Base-by-base conservation (phyloP, 2,329 filamentous ascomycete genomes). In the Sclerotinia nivalis region DNA sequence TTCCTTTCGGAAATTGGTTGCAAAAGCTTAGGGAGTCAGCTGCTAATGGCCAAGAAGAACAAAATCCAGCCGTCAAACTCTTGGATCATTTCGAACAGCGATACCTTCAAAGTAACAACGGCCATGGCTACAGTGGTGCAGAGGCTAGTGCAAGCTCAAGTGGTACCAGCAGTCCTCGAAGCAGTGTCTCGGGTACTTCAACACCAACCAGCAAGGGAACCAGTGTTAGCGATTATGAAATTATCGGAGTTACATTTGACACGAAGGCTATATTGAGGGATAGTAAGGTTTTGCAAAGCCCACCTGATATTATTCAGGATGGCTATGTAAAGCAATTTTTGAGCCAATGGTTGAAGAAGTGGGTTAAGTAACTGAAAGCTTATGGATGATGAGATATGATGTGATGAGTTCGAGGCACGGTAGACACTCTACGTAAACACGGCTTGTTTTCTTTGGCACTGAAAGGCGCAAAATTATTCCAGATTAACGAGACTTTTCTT, bases 1-100 rank as follows among this genome's bases (percentile, higher is more conserved):
- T 87, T 1, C 72, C 80, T 4, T 78, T 81, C 55, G 75, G 77
- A 6, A 80, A 84, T 56, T 86, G 84, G 84, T 75, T 86, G 25
- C 72, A 77, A 12, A 77, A 80, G 5, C 74, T 88, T 22, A 78
- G 83, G 12, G 78, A 77, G 2, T 83, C 82, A 4, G 81, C 85
- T 68, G 80, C 85, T 66, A 80, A 87, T 74, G 82, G 68, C 9
- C 65, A 70, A 34, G 68, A 67, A 47, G 62, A 55, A n/a, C 62
- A 70, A 45, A 70, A 80, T 80, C 82, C 68, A 31, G 68, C 68
- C 10, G 55, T 70, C 18, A 70, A 70, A 52, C 43, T 70, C 12
- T 40, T 70, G 22, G 61, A 67, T 67, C 62, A 70, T 47, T 70
- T 70, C 34, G 68, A 70, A n/a, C 68, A 70, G 54, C 61, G 68